Evolutionary conservation across 2,329 filamentous ascomycete genomes (phyloP).

Genomic region (Biscogniauxia marginata): DNA sequence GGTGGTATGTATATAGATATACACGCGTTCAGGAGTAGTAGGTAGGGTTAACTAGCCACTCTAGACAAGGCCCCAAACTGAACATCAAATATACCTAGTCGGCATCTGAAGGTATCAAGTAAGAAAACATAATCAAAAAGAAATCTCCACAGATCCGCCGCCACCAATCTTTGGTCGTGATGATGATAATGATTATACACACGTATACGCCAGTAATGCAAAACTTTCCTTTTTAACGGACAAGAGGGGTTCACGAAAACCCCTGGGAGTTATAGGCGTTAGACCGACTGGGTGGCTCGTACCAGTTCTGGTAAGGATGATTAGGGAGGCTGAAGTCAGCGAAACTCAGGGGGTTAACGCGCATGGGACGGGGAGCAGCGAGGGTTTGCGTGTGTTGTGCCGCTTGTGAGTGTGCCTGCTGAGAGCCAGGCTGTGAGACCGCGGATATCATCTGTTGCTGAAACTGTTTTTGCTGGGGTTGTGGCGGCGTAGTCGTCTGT

Average conservation of each 20-base stretch:
- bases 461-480: constrained; percentile 1
- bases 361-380: constrained; percentile 33
- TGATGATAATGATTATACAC: too few relatives aligned
- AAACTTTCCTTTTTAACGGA: too few relatives aligned
- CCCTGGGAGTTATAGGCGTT: constrained; percentile 28
- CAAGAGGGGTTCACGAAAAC: constrained; percentile 19
- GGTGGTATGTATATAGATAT: too few relatives aligned
- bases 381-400: constrained; percentile 32
- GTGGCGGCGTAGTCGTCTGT: constrained; percentile 17
- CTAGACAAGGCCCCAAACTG: too few relatives aligned
- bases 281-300: constrained; percentile 65
- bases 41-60: too few relatives aligned
- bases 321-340: constrained; percentile 77
- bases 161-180: too few relatives aligned
- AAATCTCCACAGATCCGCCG: too few relatives aligned
- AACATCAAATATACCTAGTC: too few relatives aligned
- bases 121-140: too few relatives aligned
- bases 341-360: constrained; percentile 67
- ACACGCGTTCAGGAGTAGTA: too few relatives aligned
- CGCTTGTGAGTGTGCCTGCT: constrained; percentile 17
- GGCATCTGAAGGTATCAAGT: too few relatives aligned
- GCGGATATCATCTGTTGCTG: constrained; percentile 24
- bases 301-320: constrained; percentile 79
- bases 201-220: too few relatives aligned
- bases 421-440: constrained; percentile 15